Percentiles rank a stretch among this genome's conserved stretches.
These are phyloP conservation scores for Auriscalpium vulgare DNA, from an alignment of 768 basidiomycete species.

Conservation along the genomic window DNA sequence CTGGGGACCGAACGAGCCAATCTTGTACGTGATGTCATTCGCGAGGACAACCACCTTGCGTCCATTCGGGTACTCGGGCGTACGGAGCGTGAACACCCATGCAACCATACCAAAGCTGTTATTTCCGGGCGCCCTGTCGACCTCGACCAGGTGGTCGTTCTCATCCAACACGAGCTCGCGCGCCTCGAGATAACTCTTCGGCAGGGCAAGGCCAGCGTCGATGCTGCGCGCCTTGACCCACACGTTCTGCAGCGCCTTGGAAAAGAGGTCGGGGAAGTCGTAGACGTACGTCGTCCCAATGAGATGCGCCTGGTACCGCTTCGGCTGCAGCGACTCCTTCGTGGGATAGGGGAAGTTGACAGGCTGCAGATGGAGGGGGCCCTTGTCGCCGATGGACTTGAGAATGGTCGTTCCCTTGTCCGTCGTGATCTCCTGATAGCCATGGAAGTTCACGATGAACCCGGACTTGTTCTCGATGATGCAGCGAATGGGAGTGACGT, in stretches of 20 bases:
- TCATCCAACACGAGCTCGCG: slow-evolving; percentile 93
- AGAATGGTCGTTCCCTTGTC: slow-evolving; percentile 93
- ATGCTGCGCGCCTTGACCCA: slow-evolving; percentile 69
- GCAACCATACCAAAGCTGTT: slow-evolving; percentile 97
- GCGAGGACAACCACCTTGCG: slow-evolving; percentile 85
- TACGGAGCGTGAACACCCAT: slow-evolving; percentile 89
- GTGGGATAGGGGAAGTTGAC: slow-evolving; percentile 92
- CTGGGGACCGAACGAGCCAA: slow-evolving; percentile 92
- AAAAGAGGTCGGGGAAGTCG: slow-evolving; percentile 98
- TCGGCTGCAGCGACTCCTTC: slow-evolving; percentile 96
- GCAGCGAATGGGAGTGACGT: slow-evolving; percentile 92
- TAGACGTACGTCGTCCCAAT: slow-evolving; percentile 98
- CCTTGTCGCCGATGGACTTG: slow-evolving; percentile 97
- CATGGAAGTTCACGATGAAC: slow-evolving; percentile 97
- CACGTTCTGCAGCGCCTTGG: slow-evolving; percentile 89
- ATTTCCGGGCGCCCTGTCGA: slow-evolving; percentile 87
- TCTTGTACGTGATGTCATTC: slow-evolving; percentile 98
- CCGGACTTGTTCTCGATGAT: slow-evolving; percentile 98
- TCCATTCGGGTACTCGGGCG: slow-evolving; percentile 88
- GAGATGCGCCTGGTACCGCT: slow-evolving; percentile 97
- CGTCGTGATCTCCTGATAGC: slow-evolving; percentile 95
- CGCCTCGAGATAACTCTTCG: slow-evolving; percentile 73
- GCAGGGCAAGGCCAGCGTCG: slow-evolving; percentile 61
- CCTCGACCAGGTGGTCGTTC: slow-evolving; percentile 82
- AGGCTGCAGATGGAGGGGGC: slow-evolving; percentile 91